Evolutionary conservation across 768 basidiomycete genomes (phyloP).

Genomic region (Neoboletus brunneissimus): DNA sequence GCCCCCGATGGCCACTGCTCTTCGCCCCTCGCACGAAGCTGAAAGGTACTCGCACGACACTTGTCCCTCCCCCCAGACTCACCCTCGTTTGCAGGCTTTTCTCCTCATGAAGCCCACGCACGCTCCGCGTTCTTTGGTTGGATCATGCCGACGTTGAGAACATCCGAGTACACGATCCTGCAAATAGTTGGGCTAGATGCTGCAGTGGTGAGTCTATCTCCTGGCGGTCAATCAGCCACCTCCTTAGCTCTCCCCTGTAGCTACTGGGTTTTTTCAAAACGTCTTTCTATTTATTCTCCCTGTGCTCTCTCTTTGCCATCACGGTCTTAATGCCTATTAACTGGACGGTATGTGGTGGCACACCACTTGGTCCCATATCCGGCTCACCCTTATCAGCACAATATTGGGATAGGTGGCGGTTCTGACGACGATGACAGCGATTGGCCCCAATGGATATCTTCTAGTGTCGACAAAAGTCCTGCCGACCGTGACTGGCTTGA

Average conservation of each 20-base stretch:
- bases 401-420: conserved; percentile 64
- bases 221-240: not conserved
- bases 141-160: conserved; percentile 89
- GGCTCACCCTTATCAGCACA: conserved; percentile 47
- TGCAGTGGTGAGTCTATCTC: conserved; percentile 68
- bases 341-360: conserved; percentile 61
- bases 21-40: conserved; percentile 94
- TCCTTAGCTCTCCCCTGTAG: conserved; percentile 39
- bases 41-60: conserved; percentile 57
- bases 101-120: conserved; percentile 88
- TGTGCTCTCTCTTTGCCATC: conserved; percentile 79
- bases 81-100: conserved; percentile 62
- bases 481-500: conserved; percentile 71
- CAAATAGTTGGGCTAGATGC: conserved; percentile 98
- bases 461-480: conserved; percentile 25
- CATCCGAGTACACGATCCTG: conserved; percentile 88
- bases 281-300: conserved; percentile 87
- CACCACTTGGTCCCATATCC: not conserved
- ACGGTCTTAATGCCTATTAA: conserved; percentile 94
- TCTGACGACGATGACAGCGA: conserved; percentile 39
- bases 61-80: not conserved
- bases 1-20: conserved; percentile 83
- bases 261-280: conserved; percentile 94
- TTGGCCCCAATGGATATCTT: conserved; percentile 42
- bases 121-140: conserved; percentile 91